Evolutionary conservation across 1,284 basidiomycete species (phyloP).

Genomic region (Taiwanofungus camphoratus): DNA sequence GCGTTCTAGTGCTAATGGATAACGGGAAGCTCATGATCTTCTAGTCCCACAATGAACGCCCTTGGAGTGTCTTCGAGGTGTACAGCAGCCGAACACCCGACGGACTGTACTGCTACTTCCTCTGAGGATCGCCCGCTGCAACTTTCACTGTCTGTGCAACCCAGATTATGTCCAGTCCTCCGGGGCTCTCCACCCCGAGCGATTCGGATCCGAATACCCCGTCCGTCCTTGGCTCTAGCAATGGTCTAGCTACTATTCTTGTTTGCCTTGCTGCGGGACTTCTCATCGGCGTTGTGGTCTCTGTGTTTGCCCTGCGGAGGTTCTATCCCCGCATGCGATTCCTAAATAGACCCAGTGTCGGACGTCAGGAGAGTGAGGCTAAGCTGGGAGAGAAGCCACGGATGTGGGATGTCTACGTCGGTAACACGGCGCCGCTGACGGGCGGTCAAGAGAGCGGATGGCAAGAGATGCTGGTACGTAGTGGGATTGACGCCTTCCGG

Average conservation of each 20-base stretch:
- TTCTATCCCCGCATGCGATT: constrained; percentile 8
- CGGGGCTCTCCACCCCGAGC: constrained; percentile 2
- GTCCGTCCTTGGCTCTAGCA: constrained; percentile 1
- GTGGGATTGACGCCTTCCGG: background rate
- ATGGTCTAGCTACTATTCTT: constrained; percentile 26
- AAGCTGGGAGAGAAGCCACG: constrained; percentile 10
- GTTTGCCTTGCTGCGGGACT: constrained; percentile 27
- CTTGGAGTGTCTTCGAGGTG: too few species aligned
- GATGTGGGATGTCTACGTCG: constrained; percentile 12
- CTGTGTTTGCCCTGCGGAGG: constrained; percentile 17
- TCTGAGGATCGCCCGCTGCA: too few species aligned
- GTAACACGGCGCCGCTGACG: background rate
- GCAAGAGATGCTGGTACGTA: background rate
- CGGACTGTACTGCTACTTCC: too few species aligned
- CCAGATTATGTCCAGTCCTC: too few species aligned
- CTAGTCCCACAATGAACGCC: too few species aligned
- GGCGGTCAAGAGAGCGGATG: background rate
- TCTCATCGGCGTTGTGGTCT: constrained; percentile 20
- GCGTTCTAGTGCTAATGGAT: too few species aligned
- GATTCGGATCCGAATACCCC: constrained; percentile 10
- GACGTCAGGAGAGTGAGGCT: background rate
- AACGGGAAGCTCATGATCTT: too few species aligned
- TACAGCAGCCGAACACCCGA: too few species aligned
- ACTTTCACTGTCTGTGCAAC: too few species aligned
- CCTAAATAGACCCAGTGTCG: background rate